These are phyloP conservation scores for Gliomastix tumulicola DNA, from an alignment of 2,329 filamentous ascomycete species.

Conservation along the genomic window DNA sequence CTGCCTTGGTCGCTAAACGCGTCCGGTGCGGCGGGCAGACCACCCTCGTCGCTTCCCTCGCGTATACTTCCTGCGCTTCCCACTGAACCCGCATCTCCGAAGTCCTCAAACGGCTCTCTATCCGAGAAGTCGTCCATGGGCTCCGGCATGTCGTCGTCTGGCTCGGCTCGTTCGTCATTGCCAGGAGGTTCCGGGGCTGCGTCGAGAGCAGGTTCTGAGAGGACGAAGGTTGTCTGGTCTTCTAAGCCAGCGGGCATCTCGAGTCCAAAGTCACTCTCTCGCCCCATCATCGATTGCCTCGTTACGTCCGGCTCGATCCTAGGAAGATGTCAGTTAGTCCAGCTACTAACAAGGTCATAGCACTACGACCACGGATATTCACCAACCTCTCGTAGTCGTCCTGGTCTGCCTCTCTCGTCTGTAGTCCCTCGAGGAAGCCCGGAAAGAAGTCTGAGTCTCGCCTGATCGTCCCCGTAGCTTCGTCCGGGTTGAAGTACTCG, in stretches of 20 bases:
- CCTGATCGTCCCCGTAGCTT: too few relatives aligned
- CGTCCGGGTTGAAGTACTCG: constrained; percentile 38
- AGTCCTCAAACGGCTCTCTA: constrained; percentile 1
- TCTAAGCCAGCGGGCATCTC: constrained; percentile 39
- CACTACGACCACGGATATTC: neutral
- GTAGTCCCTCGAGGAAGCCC: too few relatives aligned
- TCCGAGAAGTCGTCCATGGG: constrained; percentile 2
- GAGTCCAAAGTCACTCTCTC: constrained; percentile 44
- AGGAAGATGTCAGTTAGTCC: too few relatives aligned
- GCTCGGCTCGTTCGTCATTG: too few relatives aligned
- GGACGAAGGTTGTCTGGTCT: constrained; percentile 44
- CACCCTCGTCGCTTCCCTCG: constrained; percentile 2
- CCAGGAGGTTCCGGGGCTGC: too few relatives aligned
- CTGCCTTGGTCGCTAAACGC: constrained; percentile 1
- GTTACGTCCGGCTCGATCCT: constrained; percentile 33
- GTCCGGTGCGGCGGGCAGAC: too few relatives aligned
- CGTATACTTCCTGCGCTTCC: too few relatives aligned
- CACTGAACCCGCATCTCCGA: too few relatives aligned
- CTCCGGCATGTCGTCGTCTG: constrained; percentile 10
- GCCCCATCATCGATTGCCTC: constrained; percentile 28
- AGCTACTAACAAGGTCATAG: too few relatives aligned
- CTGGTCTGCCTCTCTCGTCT: constrained; percentile 21
- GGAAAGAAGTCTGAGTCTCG: constrained; percentile 50
- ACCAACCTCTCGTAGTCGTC: constrained; percentile 29
- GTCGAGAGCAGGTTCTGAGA: constrained; percentile 27